phyloP scores from a whole-genome alignment of 352 stramenopile genomes.

The Globisporangium polare region DNA sequence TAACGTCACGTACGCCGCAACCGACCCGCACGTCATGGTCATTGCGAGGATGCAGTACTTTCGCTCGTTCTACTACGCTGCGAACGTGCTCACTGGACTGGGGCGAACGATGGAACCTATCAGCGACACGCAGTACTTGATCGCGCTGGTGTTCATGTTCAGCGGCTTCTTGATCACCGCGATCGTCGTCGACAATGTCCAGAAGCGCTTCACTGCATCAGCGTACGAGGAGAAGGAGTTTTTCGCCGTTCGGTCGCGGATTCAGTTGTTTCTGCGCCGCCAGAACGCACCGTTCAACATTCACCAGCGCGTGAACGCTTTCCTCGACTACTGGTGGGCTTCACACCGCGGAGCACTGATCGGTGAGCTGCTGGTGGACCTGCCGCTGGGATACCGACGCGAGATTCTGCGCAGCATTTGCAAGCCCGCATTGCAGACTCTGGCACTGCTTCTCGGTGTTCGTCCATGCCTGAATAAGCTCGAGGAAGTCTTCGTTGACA shows the following conservation, averaged over 20 bases:
- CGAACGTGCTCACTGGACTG: slow-evolving; percentile 29
- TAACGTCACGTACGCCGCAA: slow-evolving; percentile 18
- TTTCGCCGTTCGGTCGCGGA: slow-evolving; percentile 33
- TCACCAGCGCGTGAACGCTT: slow-evolving; percentile 40
- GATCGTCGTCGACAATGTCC: slow-evolving; percentile 45
- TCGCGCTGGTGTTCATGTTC: slow-evolving; percentile 47
- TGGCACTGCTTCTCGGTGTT: slow-evolving; percentile 23
- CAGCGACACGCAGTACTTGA: slow-evolving; percentile 30
- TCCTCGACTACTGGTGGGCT: slow-evolving; percentile 50
- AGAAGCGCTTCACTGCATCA: slow-evolving; percentile 47
- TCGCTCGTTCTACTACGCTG: slow-evolving; percentile 31
- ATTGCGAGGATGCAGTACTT: slow-evolving; percentile 28
- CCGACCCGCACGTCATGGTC: slow-evolving; percentile 16
- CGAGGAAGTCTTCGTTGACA: slow-evolving; percentile 32
- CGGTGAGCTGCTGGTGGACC: slow-evolving; percentile 28
- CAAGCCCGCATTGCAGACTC: slow-evolving; percentile 29
- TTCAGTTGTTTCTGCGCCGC: slow-evolving; percentile 39
- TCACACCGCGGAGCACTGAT: slow-evolving; percentile 40
- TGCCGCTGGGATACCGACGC: slow-evolving; percentile 26
- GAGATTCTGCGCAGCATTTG: slow-evolving; percentile 38
- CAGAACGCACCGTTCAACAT: slow-evolving; percentile 36
- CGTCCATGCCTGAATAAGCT: slow-evolving; percentile 23
- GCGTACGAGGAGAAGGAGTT: slow-evolving; percentile 50
- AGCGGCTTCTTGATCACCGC: slow-evolving; percentile 47
- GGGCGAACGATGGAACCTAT: slow-evolving; percentile 36